These are phyloP conservation scores for Polyplosphaeria fusca DNA, from an alignment of 495 filamentous ascomycete species.

Conservation along the genomic window DNA sequence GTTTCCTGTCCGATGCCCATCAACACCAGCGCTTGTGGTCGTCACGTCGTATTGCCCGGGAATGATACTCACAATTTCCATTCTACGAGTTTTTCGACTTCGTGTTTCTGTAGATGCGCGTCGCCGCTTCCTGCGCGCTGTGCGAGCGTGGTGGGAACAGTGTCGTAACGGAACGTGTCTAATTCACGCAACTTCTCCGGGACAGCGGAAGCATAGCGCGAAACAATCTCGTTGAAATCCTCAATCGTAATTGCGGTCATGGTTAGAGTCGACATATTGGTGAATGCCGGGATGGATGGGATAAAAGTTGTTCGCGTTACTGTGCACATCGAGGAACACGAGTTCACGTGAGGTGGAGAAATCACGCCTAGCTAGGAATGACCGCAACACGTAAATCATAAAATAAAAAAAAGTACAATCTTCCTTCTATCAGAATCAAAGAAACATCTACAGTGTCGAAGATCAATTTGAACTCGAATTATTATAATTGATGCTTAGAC, in stretches of 20 bases:
- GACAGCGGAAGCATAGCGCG: constrained; percentile 28
- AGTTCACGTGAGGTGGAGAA: constrained; percentile 5
- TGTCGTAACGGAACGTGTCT: constrained; percentile 33
- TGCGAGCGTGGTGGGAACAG: constrained; percentile 29
- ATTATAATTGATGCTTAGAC: too few relatives aligned
- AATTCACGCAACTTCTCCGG: constrained; percentile 30
- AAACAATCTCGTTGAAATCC: constrained; percentile 28
- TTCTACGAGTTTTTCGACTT: constrained; percentile 52
- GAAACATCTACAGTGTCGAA: too few relatives aligned
- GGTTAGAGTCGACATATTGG: constrained; percentile 15
- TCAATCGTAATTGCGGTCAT: constrained; percentile 20
- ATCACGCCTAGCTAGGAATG: too few relatives aligned
- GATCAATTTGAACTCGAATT: too few relatives aligned
- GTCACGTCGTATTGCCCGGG: too few relatives aligned
- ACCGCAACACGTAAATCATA: too few relatives aligned
- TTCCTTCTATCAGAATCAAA: too few relatives aligned
- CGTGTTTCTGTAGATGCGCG: constrained; percentile 26
- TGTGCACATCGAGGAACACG: not conserved
- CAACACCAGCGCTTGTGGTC: too few relatives aligned
- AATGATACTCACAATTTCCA: constrained; percentile 78
- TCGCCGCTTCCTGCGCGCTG: constrained; percentile 15
- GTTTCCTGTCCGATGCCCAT: constrained; percentile 42
- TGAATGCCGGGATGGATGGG: not conserved
- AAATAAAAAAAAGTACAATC: too few relatives aligned
- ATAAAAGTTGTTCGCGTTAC: not conserved